Conservation (phyloP, 2,329 filamentous ascomycete genomes). For the Fusarium papillatum region DNA sequence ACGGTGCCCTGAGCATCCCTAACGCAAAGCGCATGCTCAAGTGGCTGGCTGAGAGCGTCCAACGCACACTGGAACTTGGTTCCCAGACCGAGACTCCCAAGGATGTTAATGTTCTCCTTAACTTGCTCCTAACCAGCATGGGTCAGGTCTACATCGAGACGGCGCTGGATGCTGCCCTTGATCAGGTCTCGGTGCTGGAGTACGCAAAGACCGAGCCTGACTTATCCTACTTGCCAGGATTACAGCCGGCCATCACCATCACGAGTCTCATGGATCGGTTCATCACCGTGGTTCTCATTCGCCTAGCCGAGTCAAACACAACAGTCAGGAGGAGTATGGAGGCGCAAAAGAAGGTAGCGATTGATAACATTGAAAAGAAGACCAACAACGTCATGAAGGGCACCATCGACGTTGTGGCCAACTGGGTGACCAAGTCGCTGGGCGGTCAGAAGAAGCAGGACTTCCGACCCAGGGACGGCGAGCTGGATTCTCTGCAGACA, state of each 20-base stretch:
- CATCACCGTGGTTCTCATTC: constrained; percentile 90
- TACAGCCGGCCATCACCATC: constrained; percentile 88
- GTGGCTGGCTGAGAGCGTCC: constrained; percentile 96
- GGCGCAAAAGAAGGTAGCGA: constrained; percentile 80
- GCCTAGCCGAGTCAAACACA: constrained; percentile 89
- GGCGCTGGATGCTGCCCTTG: constrained; percentile 76
- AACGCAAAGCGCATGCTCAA: constrained; percentile 98
- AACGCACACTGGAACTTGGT: constrained; percentile 91
- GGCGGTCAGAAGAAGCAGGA: constrained; percentile 88
- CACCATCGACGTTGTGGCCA: constrained; percentile 76
- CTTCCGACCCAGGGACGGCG: constrained; percentile 88
- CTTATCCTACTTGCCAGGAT: constrained; percentile 82
- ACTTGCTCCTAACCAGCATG: constrained; percentile 88
- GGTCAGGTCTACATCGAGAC: constrained; percentile 84
- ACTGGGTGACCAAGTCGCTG: constrained; percentile 82
- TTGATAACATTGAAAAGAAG: constrained; percentile 87
- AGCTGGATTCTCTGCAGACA: constrained; percentile 86
- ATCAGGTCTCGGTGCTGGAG: constrained; percentile 83
- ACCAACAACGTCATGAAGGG: constrained; percentile 73
- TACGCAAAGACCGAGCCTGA: constrained; percentile 88
- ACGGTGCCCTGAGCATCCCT: constrained; percentile 85
- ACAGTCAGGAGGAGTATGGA: constrained; percentile 93
- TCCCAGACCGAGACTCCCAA: constrained; percentile 91
- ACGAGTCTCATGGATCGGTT: constrained; percentile 95
- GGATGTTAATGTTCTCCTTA: constrained; percentile 88